Evolutionary conservation across 176 grass and related monocot species (phyloP).

Genomic region (Aechmea fasciata): DNA sequence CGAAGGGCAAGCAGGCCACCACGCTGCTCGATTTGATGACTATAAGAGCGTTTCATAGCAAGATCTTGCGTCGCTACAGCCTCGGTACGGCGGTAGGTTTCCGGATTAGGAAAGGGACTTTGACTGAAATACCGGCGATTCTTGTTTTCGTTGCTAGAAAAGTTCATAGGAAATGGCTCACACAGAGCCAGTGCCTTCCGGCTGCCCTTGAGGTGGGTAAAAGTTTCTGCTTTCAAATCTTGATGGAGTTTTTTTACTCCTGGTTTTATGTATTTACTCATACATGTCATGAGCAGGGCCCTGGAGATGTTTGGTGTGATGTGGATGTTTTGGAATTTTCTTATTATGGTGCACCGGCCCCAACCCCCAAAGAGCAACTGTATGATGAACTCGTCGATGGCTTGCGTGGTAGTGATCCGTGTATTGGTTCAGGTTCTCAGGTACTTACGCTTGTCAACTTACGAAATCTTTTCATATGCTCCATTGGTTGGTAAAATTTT

Average conservation of each 20-base stretch:
- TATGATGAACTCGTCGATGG: slow-evolving; percentile 83
- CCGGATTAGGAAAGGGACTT: slow-evolving; percentile 69
- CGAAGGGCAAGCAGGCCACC: slow-evolving; percentile 75
- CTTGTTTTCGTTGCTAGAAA: slow-evolving; percentile 93
- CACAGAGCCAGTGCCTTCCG: slow-evolving; percentile 65
- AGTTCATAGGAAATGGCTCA: slow-evolving; percentile 82
- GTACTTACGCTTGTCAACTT: slow-evolving; percentile 21
- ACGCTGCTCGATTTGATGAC: slow-evolving; percentile 98
- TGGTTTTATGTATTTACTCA: slow-evolving; percentile 14
- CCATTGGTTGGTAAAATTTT: background rate
- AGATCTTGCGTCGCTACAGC: slow-evolving; percentile 81
- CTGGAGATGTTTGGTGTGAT: slow-evolving; percentile 97
- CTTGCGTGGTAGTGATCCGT: slow-evolving; percentile 81
- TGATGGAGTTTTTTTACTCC: background rate
- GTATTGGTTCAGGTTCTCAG: slow-evolving; percentile 95
- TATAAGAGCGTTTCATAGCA: slow-evolving; percentile 97
- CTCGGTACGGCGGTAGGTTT: slow-evolving; percentile 88
- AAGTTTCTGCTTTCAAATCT: background rate
- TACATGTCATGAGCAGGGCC: slow-evolving; percentile 62
- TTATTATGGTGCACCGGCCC: slow-evolving; percentile 83
- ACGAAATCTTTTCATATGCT: background rate
- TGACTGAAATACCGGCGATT: slow-evolving; percentile 83
- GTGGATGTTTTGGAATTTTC: slow-evolving; percentile 99
- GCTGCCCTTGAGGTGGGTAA: slow-evolving; percentile 60
- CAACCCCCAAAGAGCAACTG: slow-evolving; percentile 81